Evolutionary conservation across 345 rosid genomes (phyloP), one percentile per base, ranked within the genome.

Genomic region (Cardiospermum halicacabum): DNA sequence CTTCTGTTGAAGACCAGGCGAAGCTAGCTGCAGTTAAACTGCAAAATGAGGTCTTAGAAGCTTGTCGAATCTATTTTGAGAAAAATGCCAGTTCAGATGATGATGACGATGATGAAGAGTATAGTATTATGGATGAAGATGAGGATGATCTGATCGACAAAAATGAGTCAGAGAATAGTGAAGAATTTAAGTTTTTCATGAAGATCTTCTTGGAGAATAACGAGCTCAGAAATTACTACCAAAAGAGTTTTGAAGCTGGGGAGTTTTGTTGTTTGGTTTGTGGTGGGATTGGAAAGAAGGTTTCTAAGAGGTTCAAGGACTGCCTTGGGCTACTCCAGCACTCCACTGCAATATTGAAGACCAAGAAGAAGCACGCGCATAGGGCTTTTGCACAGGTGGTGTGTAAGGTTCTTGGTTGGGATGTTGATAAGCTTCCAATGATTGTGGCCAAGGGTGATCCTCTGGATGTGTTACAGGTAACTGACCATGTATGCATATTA

Each of bases 321-420:
- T 78, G 82, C 66, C 39, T 18, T 13, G 77, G 81, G n/a, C 74
- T 82, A 42, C 71, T 78, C 64, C 82, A 82, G 65, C 87, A 85
- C 75, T 57, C 82, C n/a, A 73, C 58, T 11, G 62, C 61, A 10
- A 73, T 80, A 64, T 53, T 69, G 18, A 81, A 75, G 50, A 72
- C 92, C 2, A 77, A 65, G 60, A 74, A 69, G 74, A 83, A 53
- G 71, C 72, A 5, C 57, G 90, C 82, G 11, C 98, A 92, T 69
- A 76, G 89, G 48, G 88, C 95, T 67, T 71, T 84, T 47, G 94
- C 81, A 4, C 80, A 70, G 53, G 92, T 85, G 64, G 67, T 89
- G 30, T 92, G 91, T 45, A 78, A 71, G 80, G 89, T 92, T 78
- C 77, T 92, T 70, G 92, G 86, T 28, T 89, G 96, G 92, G 94